Conservation (phyloP, 2,329 filamentous ascomycete species). For the Dothideomycetidae sp. region DNA sequence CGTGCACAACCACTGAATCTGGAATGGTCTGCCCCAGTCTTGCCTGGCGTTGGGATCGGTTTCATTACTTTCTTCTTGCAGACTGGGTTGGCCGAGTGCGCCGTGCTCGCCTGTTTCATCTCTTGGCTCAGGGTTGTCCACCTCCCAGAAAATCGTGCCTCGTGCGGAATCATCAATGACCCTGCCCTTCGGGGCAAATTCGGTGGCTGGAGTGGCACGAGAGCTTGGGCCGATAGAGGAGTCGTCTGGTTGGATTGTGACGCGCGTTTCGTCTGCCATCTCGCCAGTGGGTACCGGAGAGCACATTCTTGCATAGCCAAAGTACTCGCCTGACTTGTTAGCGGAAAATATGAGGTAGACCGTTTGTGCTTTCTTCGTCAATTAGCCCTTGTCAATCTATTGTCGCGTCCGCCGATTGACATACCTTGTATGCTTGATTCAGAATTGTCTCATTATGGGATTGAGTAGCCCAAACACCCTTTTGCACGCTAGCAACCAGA, state of each 20-base stretch:
- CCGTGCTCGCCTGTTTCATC: slow-evolving; percentile 1
- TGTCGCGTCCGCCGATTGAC: too few relatives aligned
- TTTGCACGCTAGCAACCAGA: slow-evolving; percentile 73
- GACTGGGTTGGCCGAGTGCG: not conserved
- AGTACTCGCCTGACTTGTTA: slow-evolving; percentile 95
- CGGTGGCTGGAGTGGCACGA: slow-evolving; percentile 64
- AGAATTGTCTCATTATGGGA: slow-evolving; percentile 77
- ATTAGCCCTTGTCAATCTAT: too few relatives aligned
- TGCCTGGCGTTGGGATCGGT: slow-evolving; percentile 31
- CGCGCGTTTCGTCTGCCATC: slow-evolving; percentile 34
- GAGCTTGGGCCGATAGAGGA: slow-evolving; percentile 60
- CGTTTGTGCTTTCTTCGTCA: slow-evolving; percentile 53
- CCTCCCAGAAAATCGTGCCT: slow-evolving; percentile 97
- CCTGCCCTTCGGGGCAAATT: slow-evolving; percentile 62
- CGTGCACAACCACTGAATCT: slow-evolving; percentile 79
- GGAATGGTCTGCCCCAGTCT: slow-evolving; percentile 82
- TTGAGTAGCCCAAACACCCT: slow-evolving; percentile 86
- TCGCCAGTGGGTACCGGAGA: slow-evolving; percentile 72
- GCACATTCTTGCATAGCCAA: slow-evolving; percentile 82
- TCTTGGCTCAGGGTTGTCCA: slow-evolving; percentile 43
- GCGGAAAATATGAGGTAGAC: slow-evolving; percentile 92
- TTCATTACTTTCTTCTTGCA: slow-evolving; percentile 15
- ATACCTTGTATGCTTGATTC: slow-evolving; percentile 70
- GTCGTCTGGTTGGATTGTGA: slow-evolving; percentile 22
- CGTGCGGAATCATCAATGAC: slow-evolving; percentile 87